Evolutionary conservation across 306 rosid species (phyloP).

Genomic region (Pachyrhizus erosus): DNA sequence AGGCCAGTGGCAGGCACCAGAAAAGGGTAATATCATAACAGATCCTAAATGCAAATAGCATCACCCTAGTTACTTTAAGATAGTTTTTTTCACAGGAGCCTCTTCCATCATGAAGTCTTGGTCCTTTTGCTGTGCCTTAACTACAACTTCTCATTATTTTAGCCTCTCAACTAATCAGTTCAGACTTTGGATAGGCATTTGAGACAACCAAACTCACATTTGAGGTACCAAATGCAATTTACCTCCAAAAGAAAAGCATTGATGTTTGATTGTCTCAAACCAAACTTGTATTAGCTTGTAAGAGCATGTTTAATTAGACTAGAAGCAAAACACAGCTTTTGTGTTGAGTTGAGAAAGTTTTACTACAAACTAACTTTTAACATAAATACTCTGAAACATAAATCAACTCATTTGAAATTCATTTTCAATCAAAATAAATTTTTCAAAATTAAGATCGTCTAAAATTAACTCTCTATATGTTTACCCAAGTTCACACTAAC

Average conservation of each 20-base stretch:
- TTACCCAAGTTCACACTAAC: background rate
- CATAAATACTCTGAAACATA: background rate
- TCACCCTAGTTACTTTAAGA: conserved; percentile 16
- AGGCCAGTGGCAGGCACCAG: background rate
- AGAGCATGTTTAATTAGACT: background rate
- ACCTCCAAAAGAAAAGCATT: background rate
- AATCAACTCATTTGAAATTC: background rate
- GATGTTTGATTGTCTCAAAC: background rate
- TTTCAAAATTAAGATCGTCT: background rate
- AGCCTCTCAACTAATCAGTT: conserved; percentile 9
- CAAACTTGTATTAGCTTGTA: background rate
- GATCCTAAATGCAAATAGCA: conserved; percentile 11
- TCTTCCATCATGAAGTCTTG: background rate
- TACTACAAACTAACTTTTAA: background rate
- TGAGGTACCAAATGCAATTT: background rate
- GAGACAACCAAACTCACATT: background rate
- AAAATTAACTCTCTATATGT: background rate
- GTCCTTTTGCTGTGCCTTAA: background rate
- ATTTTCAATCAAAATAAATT: background rate
- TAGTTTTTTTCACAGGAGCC: background rate
- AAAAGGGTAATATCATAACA: background rate
- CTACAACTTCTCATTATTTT: background rate
- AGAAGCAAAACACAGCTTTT: background rate
- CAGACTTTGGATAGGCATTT: background rate
- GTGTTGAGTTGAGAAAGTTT: background rate